Base-by-base conservation (phyloP, 176 grass and related monocot species). In the Saccharum spontaneum region DNA sequence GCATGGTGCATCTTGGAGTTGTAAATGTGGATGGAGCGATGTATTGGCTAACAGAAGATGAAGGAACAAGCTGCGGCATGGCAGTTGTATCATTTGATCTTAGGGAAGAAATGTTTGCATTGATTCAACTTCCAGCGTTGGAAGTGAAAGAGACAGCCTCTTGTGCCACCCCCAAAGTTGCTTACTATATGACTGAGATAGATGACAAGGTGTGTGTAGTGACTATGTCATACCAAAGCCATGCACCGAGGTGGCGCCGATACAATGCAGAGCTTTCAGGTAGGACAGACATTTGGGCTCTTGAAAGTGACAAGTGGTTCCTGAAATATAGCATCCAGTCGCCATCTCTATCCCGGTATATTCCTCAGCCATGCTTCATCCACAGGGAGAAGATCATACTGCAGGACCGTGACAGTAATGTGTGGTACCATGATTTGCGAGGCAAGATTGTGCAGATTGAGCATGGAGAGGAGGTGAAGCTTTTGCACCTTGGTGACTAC, bases 281-380 rank as follows among this genome's bases (percentile, higher is more conserved):
- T 2, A 79, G 66, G 60, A 86, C 78, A 55, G 73, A 78, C 5
- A 71, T 90, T 17, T 90, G 88, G 83, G 33, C 81, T 69, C 83
- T 90, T 8, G 43, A 90, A 62, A 82, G 55, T 37, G 9, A 3
- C 1, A 67, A 20, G 66, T 86, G 79, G 83, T 82, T 23, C 12
- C 83, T 78, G 18, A 82, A 38, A 75, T 59, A 86, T 50, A 85
- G 69, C 69, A 65, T 90, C 41, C 24, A 72, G 4, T 52, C 80
- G 6, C 44, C 73, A 26, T 54, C n/a, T 28, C 4, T 70, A 4
- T 18, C 37, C 5, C 65, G 44, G 43, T 73, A 43, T 54, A 57
- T 77, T 22, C 79, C 83, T 34, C 83, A 82, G 65, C 88, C 78
- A 52, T 86, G 79, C 67, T 90, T 90, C 79, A 11, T 90, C 78